A percentile compares a stretch with the other conserved stretches of the same genome.
These are phyloP conservation scores for Aspergillus pseudotamarii DNA, from an alignment of 2,329 filamentous ascomycete species.

Conservation along the genomic window DNA sequence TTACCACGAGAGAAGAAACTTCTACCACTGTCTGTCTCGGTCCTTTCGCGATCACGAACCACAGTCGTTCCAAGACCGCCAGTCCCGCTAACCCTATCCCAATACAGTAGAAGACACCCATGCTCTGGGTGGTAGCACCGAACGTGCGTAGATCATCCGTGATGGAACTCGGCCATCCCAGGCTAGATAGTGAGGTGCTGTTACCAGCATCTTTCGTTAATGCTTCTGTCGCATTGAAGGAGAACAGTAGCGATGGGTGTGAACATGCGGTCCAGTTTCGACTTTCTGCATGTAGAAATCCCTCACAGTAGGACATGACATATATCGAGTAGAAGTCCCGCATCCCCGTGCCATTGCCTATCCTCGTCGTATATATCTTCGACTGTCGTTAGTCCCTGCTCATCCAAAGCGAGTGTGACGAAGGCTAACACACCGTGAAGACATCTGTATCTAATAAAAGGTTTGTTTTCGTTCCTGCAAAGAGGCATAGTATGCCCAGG, in stretches of 20 bases:
- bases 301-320: constrained; percentile 62
- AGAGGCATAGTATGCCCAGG: constrained; percentile 62
- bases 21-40: constrained; percentile 54
- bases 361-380: constrained; percentile 38
- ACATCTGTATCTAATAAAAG: constrained; percentile 62
- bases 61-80: constrained; percentile 50
- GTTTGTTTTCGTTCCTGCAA: constrained; percentile 59
- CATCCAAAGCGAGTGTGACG: not conserved
- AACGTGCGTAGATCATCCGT: constrained; percentile 57
- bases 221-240: constrained; percentile 57
- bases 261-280: constrained; percentile 60
- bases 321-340: constrained; percentile 65
- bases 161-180: constrained; percentile 61
- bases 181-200: constrained; percentile 53
- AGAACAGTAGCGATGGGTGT: constrained; percentile 55
- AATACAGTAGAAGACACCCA: constrained; percentile 63
- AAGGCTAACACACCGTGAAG: constrained; percentile 52
- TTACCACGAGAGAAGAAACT: constrained; percentile 50
- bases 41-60: constrained; percentile 49
- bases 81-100: constrained; percentile 57
- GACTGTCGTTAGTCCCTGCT: constrained; percentile 29
- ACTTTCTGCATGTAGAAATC: constrained; percentile 39
- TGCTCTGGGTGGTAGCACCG: constrained; percentile 52
- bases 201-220: constrained; percentile 54
- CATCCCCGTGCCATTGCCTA: constrained; percentile 55